These are phyloP conservation scores for Leucocoprinus birnbaumii DNA, from an alignment of 768 basidiomycete genomes.

Conservation along the genomic window DNA sequence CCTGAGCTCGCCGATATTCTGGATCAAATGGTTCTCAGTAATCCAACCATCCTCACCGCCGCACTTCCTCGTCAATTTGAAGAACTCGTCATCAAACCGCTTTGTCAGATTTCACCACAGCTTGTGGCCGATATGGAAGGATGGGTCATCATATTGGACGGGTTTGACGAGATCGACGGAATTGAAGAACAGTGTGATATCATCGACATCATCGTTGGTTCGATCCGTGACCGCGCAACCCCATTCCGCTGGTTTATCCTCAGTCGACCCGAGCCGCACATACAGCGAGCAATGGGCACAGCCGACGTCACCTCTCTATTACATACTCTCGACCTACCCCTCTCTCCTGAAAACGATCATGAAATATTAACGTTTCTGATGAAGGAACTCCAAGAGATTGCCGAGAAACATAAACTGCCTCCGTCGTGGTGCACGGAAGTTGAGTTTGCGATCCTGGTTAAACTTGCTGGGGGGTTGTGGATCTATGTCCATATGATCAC, in stretches of 20 bases:
- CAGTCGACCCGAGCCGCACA: conserved; percentile 2
- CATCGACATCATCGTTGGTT: not conserved
- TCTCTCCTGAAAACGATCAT: conserved; percentile 5
- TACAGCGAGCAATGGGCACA: not conserved
- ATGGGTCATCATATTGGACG: conserved; percentile 8
- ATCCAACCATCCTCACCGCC: not conserved
- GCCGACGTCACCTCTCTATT: not conserved
- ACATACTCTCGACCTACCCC: conserved; percentile 1
- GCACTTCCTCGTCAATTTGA: conserved; percentile 3
- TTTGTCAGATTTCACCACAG: not conserved
- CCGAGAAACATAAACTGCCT: not conserved
- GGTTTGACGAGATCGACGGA: conserved; percentile 9
- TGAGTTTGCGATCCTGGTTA: not conserved
- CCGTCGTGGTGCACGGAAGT: conserved; percentile 10
- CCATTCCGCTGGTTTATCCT: not conserved
- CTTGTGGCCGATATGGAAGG: not conserved
- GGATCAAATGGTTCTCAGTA: not conserved
- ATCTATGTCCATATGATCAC: conserved; percentile 7
- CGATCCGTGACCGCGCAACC: not conserved
- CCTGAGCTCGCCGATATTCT: not conserved
- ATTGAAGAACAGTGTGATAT: not conserved
- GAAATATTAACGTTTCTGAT: conserved; percentile 12
- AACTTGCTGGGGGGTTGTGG: conserved; percentile 1
- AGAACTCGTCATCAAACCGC: conserved; percentile 6
- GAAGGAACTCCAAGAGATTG: conserved; percentile 3